Conservation (phyloP, 2,329 filamentous ascomycete genomes). For the Phaeophleospora eucalypticola region DNA sequence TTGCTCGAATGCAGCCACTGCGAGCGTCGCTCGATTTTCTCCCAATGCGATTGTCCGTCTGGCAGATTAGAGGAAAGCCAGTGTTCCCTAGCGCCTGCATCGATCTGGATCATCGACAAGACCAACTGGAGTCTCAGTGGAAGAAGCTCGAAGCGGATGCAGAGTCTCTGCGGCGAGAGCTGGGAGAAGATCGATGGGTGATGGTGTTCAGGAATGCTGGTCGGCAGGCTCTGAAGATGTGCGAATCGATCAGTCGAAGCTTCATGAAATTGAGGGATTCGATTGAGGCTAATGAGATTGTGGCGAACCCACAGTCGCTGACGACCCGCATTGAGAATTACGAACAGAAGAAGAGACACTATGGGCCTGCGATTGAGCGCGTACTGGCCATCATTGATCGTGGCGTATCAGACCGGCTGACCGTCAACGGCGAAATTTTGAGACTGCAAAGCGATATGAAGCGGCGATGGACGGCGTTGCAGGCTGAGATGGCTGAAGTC, state of each 20-base stretch:
- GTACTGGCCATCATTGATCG: slow-evolving; percentile 91
- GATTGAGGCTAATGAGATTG: slow-evolving; percentile 68
- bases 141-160: slow-evolving; percentile 85
- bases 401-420: slow-evolving; percentile 91
- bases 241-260: slow-evolving; percentile 87
- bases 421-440: slow-evolving; percentile 92
- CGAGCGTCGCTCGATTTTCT: slow-evolving; percentile 91
- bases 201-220: slow-evolving; percentile 92
- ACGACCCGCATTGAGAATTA: slow-evolving; percentile 87
- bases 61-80: slow-evolving; percentile 69
- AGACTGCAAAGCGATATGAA: slow-evolving; percentile 82
- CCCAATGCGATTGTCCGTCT: slow-evolving; percentile 87
- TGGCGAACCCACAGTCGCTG: slow-evolving; percentile 66
- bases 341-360: slow-evolving; percentile 91
- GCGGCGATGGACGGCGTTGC: slow-evolving; percentile 72
- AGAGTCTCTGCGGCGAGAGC: slow-evolving; percentile 79
- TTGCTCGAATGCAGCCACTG: slow-evolving; percentile 91
- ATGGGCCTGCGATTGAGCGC: slow-evolving; percentile 86
- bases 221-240: slow-evolving; percentile 91
- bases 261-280: slow-evolving; percentile 76
- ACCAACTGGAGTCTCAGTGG: slow-evolving; percentile 76
- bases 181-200: slow-evolving; percentile 95
- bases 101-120: slow-evolving; percentile 73
- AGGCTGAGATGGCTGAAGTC: slow-evolving; percentile 71
- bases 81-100: slow-evolving; percentile 88